Percentiles rank a stretch among this genome's conserved stretches.
These are phyloP conservation scores for Collybiopsis luxurians DNA, from an alignment of 768 basidiomycete genomes.

Conservation along the genomic window DNA sequence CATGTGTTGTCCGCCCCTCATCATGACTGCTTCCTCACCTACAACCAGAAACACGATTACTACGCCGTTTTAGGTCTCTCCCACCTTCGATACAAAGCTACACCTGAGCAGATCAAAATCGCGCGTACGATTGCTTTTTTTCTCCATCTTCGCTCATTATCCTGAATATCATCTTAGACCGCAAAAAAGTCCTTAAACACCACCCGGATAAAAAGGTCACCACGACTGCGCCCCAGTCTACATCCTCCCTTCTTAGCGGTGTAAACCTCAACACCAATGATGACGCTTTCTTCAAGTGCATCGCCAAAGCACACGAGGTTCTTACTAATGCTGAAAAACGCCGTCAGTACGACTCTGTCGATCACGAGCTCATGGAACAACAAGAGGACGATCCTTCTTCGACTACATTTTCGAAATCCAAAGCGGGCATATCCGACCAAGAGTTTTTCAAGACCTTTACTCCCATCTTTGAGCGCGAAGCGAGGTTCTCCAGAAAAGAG, in stretches of 20 bases:
- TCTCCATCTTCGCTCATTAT: neutral
- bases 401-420: conserved; percentile 52
- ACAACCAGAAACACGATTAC: conserved; percentile 95
- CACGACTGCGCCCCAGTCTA: conserved; percentile 21
- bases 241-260: conserved; percentile 42
- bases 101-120: conserved; percentile 90
- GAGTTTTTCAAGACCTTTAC: conserved; percentile 70
- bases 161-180: conserved; percentile 51
- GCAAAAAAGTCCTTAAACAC: conserved; percentile 98
- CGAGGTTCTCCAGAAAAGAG: conserved; percentile 85
- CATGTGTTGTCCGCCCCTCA: neutral
- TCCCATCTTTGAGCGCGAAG: conserved; percentile 87
- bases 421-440: conserved; percentile 41
- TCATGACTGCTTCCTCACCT: neutral
- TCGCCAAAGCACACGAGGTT: conserved; percentile 96
- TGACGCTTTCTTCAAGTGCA: conserved; percentile 99
- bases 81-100: conserved; percentile 83
- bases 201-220: conserved; percentile 93
- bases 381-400: conserved; percentile 77
- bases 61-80: conserved; percentile 96
- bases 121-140: conserved; percentile 67
- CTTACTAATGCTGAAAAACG: conserved; percentile 84
- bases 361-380: conserved; percentile 68
- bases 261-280: conserved; percentile 84
- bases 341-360: conserved; percentile 95